Percentiles rank a stretch among this genome's conserved stretches.
phyloP scores from a whole-genome alignment of 306 rosid species.

The Fragaria nilgerrensis region DNA sequence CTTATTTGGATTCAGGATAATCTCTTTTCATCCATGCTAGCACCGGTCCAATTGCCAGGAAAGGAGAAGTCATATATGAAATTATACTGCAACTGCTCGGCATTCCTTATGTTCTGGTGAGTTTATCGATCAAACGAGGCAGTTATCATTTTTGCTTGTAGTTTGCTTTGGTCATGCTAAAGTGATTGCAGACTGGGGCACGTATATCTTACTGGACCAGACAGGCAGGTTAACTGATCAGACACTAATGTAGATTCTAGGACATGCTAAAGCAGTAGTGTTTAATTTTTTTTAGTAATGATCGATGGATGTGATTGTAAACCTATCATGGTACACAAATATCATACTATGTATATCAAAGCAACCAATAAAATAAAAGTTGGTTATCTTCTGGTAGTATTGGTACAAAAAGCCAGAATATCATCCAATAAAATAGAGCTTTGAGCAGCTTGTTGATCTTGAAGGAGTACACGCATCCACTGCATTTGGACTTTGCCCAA shows the following conservation, averaged over 20 bases:
- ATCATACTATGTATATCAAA: neutral
- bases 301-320: slow-evolving; percentile 1
- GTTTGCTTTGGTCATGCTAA: neutral
- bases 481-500: neutral
- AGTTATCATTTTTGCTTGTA: slow-evolving; percentile 1
- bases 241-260: neutral
- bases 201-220: slow-evolving; percentile 1
- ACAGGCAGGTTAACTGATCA: slow-evolving; percentile 10
- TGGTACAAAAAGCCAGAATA: neutral
- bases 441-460: neutral
- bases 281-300: neutral
- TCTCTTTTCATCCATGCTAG: neutral
- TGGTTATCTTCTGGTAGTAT: slow-evolving; percentile 4
- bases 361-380: slow-evolving; percentile 5
- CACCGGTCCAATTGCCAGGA: neutral
- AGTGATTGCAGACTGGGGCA: neutral
- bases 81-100: neutral
- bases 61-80: neutral
- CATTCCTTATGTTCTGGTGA: neutral
- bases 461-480: slow-evolving; percentile 1
- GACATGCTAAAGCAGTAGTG: neutral
- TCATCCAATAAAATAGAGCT: neutral
- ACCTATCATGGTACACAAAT: neutral
- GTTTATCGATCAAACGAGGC: neutral
- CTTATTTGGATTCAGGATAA: neutral